Evolutionary conservation across 2,329 filamentous ascomycete genomes (phyloP).

Genomic region (Colletotrichum sansevieriae): DNA sequence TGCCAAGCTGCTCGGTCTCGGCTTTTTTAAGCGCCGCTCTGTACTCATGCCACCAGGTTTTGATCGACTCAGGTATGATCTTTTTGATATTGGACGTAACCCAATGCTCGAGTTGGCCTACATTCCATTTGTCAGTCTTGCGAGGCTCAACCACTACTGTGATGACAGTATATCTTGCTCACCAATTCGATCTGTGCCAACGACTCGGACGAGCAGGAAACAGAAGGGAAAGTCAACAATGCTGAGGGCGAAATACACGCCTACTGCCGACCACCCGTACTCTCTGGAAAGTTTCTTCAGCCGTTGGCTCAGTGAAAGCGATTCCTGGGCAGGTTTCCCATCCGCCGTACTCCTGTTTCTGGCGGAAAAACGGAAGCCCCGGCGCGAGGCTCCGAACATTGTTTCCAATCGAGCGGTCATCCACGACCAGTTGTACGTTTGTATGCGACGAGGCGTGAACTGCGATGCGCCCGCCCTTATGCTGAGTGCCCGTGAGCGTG

Average conservation of each 20-base stretch:
- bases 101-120: slow-evolving; percentile 75
- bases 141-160: neutral
- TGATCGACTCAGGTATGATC: slow-evolving; percentile 70
- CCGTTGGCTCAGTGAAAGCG: slow-evolving; percentile 73
- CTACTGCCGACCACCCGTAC: slow-evolving; percentile 93
- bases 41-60: slow-evolving; percentile 65
- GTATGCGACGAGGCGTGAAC: slow-evolving; percentile 7
- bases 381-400: slow-evolving; percentile 27
- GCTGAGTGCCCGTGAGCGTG: neutral
- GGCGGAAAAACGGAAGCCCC: slow-evolving; percentile 40
- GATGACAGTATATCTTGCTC: slow-evolving; percentile 46
- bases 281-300: slow-evolving; percentile 89
- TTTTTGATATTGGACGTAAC: slow-evolving; percentile 71
- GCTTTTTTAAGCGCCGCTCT: slow-evolving; percentile 61
- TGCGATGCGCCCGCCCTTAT: slow-evolving; percentile 6
- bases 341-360: slow-evolving; percentile 22
- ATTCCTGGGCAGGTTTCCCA: slow-evolving; percentile 42
- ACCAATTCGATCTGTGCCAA: slow-evolving; percentile 91
- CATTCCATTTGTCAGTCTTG: slow-evolving; percentile 18
- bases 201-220: slow-evolving; percentile 85
- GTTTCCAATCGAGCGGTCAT: slow-evolving; percentile 28
- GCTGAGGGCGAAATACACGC: slow-evolving; percentile 88
- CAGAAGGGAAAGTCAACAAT: slow-evolving; percentile 95
- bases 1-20: slow-evolving; percentile 58
- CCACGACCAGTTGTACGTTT: slow-evolving; percentile 33